Evolutionary conservation across 78 protist species (phyloP).

Genomic region (Thecamonas trahens): DNA sequence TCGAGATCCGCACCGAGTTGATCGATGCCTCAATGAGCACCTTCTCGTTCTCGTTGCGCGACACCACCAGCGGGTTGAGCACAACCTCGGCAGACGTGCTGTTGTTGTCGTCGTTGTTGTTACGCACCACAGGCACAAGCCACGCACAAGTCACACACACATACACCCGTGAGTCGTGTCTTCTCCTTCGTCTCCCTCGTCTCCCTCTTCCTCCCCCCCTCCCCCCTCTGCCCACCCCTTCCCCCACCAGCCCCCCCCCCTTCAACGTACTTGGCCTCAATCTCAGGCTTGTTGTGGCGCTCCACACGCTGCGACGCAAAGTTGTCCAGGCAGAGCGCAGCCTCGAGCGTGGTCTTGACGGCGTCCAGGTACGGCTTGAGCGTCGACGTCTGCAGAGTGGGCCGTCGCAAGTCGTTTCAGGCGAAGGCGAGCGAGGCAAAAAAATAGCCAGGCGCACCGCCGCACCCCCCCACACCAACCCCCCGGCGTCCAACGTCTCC

Average conservation of each 20-base stretch:
- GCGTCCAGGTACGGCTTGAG: conserved; percentile 82
- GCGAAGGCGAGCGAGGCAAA: too few species aligned
- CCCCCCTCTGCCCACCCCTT: not conserved
- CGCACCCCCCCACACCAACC: too few species aligned
- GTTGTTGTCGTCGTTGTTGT: too few species aligned
- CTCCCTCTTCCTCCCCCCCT: not conserved
- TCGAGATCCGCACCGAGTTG: conserved; percentile 94
- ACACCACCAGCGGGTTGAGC: conserved; percentile 79
- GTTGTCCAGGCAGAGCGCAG: conserved; percentile 91
- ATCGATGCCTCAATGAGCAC: conserved; percentile 89
- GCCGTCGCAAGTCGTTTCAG: too few species aligned
- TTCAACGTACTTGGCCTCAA: conserved; percentile 73
- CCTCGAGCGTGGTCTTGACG: conserved; percentile 78
- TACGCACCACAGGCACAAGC: too few species aligned
- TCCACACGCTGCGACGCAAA: conserved; percentile 94
- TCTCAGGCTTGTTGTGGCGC: conserved; percentile 99
- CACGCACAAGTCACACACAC: too few species aligned
- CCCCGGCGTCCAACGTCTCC: too few species aligned
- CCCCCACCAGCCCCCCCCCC: not conserved
- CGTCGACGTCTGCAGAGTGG: conserved; percentile 29
- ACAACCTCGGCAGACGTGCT: conserved; percentile 70
- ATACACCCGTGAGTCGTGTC: conserved; percentile 1
- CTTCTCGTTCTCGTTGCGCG: conserved; percentile 76
- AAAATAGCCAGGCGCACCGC: too few species aligned
- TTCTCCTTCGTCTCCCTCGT: conserved; percentile 6